A percentile compares a stretch with the other conserved stretches of the same genome.
These are phyloP conservation scores for Aspergillus fischeri DNA, from an alignment of 2,329 filamentous ascomycete genomes.

Conservation along the genomic window DNA sequence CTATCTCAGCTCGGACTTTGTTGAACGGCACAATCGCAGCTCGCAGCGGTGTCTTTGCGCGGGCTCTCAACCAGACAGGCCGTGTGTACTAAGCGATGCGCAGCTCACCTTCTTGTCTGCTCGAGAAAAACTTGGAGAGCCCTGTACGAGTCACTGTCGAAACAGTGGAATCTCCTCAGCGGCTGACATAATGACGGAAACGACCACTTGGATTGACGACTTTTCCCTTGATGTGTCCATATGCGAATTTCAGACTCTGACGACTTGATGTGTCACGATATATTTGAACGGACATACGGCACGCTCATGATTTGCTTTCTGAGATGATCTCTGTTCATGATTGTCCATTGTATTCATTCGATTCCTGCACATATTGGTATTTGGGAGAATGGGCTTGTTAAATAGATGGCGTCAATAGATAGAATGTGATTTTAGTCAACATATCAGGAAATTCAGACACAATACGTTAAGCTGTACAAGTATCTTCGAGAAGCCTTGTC, in stretches of 20 bases:
- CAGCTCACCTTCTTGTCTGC: neutral
- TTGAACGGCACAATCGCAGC: slow-evolving; percentile 7
- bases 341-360: neutral
- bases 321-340: neutral
- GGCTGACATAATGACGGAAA: neutral
- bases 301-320: neutral
- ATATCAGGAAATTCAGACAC: neutral
- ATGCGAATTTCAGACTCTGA: neutral
- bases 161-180: neutral
- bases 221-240: neutral
- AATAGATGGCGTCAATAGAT: neutral
- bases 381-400: neutral
- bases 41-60: neutral
- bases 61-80: neutral
- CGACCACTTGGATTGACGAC: neutral
- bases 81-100: neutral
- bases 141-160: neutral
- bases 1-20: slow-evolving; percentile 5
- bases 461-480: neutral
- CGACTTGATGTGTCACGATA: neutral
- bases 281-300: neutral
- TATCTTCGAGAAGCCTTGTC: neutral
- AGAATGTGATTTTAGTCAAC: neutral
- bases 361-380: neutral
- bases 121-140: neutral